These are phyloP conservation scores for Phytophthora colocasiae DNA, from an alignment of 352 stramenopile species.

Conservation along the genomic window DNA sequence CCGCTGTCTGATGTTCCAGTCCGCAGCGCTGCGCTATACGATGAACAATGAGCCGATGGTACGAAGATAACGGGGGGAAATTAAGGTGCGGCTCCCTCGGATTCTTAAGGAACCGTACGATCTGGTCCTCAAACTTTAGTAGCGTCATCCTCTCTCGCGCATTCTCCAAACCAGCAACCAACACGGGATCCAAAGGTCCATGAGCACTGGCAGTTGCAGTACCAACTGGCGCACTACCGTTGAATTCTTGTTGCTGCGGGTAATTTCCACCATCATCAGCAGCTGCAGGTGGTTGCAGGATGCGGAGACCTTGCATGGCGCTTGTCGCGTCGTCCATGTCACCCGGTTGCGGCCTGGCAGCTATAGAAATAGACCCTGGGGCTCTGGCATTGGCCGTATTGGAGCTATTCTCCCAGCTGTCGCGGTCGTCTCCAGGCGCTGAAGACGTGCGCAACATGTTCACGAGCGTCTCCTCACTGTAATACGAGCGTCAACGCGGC, in stretches of 20 bases:
- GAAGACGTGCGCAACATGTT: conserved; percentile 39
- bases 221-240: conserved; percentile 46
- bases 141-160: conserved; percentile 79
- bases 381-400: conserved; percentile 4
- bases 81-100: conserved; percentile 69
- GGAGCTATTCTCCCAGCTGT: conserved; percentile 52
- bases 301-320: conserved; percentile 46
- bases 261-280: conserved; percentile 63
- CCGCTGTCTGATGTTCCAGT: conserved; percentile 89
- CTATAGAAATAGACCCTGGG: conserved; percentile 14
- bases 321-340: conserved; percentile 31
- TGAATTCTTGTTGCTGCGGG: conserved; percentile 32
- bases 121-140: conserved; percentile 90
- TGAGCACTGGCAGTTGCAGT: conserved; percentile 66
- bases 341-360: conserved; percentile 7
- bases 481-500: neutral
- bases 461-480: conserved; percentile 17
- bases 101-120: conserved; percentile 81
- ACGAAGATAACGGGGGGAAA: conserved; percentile 87
- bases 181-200: conserved; percentile 76
- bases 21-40: conserved; percentile 93
- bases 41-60: conserved; percentile 92
- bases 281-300: conserved; percentile 43
- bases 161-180: conserved; percentile 84
- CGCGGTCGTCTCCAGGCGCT: conserved; percentile 24